These are phyloP conservation scores for Thermochaetoides dissita DNA, from an alignment of 2,329 filamentous ascomycete genomes.

Conservation along the genomic window DNA sequence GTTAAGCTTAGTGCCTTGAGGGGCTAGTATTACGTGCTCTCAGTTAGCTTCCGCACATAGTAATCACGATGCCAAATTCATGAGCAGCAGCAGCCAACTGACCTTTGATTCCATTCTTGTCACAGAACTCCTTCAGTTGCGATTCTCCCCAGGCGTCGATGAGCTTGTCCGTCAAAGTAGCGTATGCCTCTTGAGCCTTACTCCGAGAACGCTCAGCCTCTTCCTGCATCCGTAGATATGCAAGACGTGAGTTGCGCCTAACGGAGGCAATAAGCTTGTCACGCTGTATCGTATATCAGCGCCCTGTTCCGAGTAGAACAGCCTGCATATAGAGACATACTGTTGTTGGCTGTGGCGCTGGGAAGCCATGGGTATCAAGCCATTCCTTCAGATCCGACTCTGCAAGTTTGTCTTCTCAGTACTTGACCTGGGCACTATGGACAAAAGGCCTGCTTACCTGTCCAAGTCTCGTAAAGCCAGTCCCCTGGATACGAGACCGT, in stretches of 20 bases:
- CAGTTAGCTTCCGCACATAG: too few relatives aligned
- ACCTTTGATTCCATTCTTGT: slow-evolving; percentile 67
- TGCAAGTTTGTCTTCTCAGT: too few relatives aligned
- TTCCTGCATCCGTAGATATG: slow-evolving; percentile 53
- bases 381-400: slow-evolving; percentile 89
- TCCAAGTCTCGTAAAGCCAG: slow-evolving; percentile 87
- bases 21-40: too few relatives aligned
- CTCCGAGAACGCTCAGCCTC: slow-evolving; percentile 46
- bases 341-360: slow-evolving; percentile 66
- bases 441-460: too few relatives aligned
- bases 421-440: too few relatives aligned
- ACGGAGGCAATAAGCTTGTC: slow-evolving; percentile 81
- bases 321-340: slow-evolving; percentile 23
- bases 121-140: slow-evolving; percentile 80
- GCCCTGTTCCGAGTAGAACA: too few relatives aligned
- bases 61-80: too few relatives aligned
- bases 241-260: slow-evolving; percentile 77
- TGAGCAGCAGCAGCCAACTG: too few relatives aligned
- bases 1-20: slow-evolving; percentile 80
- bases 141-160: slow-evolving; percentile 83
- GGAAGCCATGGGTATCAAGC: slow-evolving; percentile 78
- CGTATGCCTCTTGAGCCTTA: slow-evolving; percentile 55
- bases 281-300: too few relatives aligned
- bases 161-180: slow-evolving; percentile 65
- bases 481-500: slow-evolving; percentile 78